Evolutionary conservation across 768 basidiomycete species (phyloP).

Genomic region (Boletus huronensis): DNA sequence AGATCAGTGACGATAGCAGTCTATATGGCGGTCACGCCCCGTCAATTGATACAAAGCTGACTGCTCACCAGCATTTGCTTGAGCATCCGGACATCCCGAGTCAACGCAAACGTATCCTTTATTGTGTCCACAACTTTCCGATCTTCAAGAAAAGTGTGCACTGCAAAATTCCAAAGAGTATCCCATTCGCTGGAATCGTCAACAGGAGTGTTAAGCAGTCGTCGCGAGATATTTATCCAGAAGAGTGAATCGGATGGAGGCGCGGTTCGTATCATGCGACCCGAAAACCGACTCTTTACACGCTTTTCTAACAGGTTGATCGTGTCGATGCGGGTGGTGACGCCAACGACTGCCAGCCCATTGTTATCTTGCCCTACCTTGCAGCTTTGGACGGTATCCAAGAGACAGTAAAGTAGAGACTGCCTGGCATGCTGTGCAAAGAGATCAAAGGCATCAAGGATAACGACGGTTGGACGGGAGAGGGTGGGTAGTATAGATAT

Average conservation of each 20-base stretch:
- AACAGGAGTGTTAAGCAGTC: slow-evolving; percentile 36
- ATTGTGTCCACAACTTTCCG: slow-evolving; percentile 42
- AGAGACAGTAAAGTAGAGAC: slow-evolving; percentile 87
- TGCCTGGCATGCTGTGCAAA: slow-evolving; percentile 92
- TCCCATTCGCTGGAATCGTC: slow-evolving; percentile 51
- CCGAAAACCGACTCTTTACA: slow-evolving; percentile 96
- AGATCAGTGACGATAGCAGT: slow-evolving; percentile 43
- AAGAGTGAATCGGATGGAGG: slow-evolving; percentile 48
- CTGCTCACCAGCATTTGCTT: slow-evolving; percentile 56
- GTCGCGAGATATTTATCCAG: slow-evolving; percentile 51
- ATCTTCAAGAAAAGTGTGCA: slow-evolving; percentile 58
- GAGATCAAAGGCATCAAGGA: slow-evolving; percentile 91
- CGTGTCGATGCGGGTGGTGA: slow-evolving; percentile 84
- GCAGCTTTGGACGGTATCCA: slow-evolving; percentile 91
- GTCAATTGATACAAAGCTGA: background rate
- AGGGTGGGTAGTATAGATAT: slow-evolving; percentile 78
- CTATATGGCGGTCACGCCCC: slow-evolving; percentile 32
- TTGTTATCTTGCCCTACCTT: slow-evolving; percentile 53
- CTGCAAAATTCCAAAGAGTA: slow-evolving; percentile 50
- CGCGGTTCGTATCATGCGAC: slow-evolving; percentile 77
- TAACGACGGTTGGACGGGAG: slow-evolving; percentile 71
- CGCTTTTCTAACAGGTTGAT: slow-evolving; percentile 90
- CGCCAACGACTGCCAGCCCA: slow-evolving; percentile 82
- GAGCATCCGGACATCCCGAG: slow-evolving; percentile 57
- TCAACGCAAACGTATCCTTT: slow-evolving; percentile 58